phyloP scores from a whole-genome alignment of 164 flowering plant species.

The Santalum album region DNA sequence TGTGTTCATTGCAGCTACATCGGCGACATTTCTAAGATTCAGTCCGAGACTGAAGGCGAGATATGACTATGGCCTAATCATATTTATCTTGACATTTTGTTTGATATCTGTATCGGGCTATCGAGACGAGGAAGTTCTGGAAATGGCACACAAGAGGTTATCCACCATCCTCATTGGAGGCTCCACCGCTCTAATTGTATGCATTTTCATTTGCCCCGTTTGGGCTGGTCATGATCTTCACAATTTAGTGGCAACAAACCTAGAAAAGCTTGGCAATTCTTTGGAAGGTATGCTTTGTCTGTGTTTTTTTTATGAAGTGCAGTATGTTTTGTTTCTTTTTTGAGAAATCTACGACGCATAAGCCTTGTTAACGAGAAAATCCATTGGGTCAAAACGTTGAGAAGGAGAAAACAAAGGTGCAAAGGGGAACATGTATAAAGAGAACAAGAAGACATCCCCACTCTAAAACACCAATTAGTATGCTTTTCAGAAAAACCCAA shows the following conservation, averaged over 20 bases:
- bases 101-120: constrained; percentile 69
- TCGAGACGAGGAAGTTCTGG: constrained; percentile 41
- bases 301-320: neutral
- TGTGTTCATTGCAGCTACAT: constrained; percentile 35
- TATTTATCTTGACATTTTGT: constrained; percentile 73
- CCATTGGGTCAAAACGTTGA: no score
- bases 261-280: constrained; percentile 62
- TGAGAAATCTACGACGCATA: no score
- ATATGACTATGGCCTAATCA: constrained; percentile 70
- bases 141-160: constrained; percentile 51
- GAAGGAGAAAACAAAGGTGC: no score
- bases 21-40: constrained; percentile 52
- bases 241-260: constrained; percentile 37
- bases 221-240: constrained; percentile 94
- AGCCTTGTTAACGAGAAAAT: no score
- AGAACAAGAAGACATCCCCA: no score
- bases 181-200: constrained; percentile 39
- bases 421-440: no score
- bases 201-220: constrained; percentile 56
- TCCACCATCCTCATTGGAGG: constrained; percentile 57
- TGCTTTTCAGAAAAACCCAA: neutral
- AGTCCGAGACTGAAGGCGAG: constrained; percentile 54
- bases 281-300: constrained; percentile 45
- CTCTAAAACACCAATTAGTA: no score
- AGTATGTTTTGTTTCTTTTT: neutral